Evolutionary conservation across 2,329 filamentous ascomycete genomes (phyloP).

Genomic region (Talaromyces amestolkiae): DNA sequence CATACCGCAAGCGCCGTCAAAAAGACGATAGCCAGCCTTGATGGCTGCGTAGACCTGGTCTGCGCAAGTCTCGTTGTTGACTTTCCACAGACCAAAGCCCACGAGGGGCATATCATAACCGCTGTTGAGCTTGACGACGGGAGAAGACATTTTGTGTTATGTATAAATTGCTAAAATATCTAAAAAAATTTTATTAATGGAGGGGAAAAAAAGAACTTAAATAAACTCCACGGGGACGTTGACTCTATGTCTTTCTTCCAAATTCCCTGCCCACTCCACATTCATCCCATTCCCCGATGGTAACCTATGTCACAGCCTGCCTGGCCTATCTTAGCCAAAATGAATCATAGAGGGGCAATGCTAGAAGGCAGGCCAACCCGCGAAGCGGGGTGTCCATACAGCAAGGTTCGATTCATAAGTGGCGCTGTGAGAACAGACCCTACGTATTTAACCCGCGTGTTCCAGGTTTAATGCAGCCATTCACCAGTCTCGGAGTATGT

Average conservation of each 20-base stretch:
- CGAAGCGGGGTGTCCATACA: slow-evolving; percentile 4
- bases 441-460: slow-evolving; percentile 8
- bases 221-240: neutral
- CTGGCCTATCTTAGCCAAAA: slow-evolving; percentile 10
- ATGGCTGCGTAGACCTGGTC: slow-evolving; percentile 74
- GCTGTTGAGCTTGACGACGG: slow-evolving; percentile 30
- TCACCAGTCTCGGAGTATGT: neutral
- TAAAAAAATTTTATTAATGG: neutral
- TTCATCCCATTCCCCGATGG: neutral
- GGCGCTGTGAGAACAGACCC: neutral
- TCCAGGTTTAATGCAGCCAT: neutral
- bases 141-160: slow-evolving; percentile 24
- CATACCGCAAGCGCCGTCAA: slow-evolving; percentile 60
- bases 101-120: slow-evolving; percentile 41
- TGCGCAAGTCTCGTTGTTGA: slow-evolving; percentile 68
- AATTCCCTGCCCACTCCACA: slow-evolving; percentile 6
- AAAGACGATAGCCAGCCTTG: slow-evolving; percentile 60
- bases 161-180: neutral
- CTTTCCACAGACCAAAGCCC: slow-evolving; percentile 69
- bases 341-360: slow-evolving; percentile 2
- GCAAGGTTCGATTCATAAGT: neutral
- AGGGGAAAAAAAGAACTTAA: neutral
- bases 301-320: neutral
- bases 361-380: slow-evolving; percentile 2
- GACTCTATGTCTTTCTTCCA: slow-evolving; percentile 9